Base-by-base conservation (phyloP, 1,284 basidiomycete genomes). In the Leccinum griseonigrum region DNA sequence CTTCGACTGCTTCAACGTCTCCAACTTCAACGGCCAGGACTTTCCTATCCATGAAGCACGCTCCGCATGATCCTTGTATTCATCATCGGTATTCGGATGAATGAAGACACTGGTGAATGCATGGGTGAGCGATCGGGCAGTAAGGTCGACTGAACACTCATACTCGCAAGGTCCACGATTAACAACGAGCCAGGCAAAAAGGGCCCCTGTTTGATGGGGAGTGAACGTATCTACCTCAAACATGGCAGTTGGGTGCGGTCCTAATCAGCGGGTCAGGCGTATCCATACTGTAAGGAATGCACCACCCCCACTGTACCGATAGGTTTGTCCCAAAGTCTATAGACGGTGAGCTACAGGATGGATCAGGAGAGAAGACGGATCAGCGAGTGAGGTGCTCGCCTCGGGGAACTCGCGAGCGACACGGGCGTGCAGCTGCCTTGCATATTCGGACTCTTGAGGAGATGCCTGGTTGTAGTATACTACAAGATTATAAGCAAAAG, bases 381-480 rank as follows among this genome's bases (percentile, higher is more conserved):
- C 14, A 51, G 6, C 2, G 7, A 11, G 18, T 10, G 22, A 31
- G 6, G 38, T n/a, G 22, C 71, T 29, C 68, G 84, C 85, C 79
- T 91, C 90, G 26, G 90, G 89, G 71, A 90, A 91, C 68, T 91
- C 89, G 60, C 83, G 71, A 16, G 81, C 73, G 48, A 91, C 78
- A n/a, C 83, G 78, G 63, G 87, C 85, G 64, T 90, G 85, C 54
- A 91, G 76, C 57, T 84, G 78, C 18, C 75, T 77, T 1, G 86
- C 88, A 59, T 81, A 84, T 54, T 81, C 74, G 0, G 73, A 62
- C 58, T 91, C 79, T 3, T 70, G 68, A 14, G 78, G 72, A n/a
- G 78, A 74, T 18, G 69, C 68, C 7, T 63, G 82, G 73, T 82
- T 81, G 71, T 88, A 88, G 66, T 91, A 91, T 28, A 91, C 87